Evolutionary conservation across 2,329 filamentous ascomycete genomes (phyloP).

Genomic region (Aspergillus uvarum): DNA sequence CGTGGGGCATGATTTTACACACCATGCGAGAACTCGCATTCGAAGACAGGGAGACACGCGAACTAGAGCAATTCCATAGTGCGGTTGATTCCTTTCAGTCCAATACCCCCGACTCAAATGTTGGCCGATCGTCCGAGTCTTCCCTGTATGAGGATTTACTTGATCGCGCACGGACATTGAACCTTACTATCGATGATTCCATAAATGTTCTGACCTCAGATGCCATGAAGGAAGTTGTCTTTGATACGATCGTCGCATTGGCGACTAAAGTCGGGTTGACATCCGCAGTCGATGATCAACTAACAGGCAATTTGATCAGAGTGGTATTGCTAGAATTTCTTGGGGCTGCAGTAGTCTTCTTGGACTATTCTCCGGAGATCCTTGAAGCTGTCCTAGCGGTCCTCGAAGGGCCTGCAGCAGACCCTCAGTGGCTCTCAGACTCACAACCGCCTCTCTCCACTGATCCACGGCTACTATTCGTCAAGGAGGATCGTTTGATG

Average conservation of each 20-base stretch:
- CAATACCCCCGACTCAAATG: conserved; percentile 33
- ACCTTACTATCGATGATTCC: conserved; percentile 46
- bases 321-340: conserved; percentile 68
- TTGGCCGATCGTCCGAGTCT: conserved; percentile 34
- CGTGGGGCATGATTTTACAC: conserved; percentile 77
- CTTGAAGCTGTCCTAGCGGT: conserved; percentile 66
- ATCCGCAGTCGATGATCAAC: conserved; percentile 51
- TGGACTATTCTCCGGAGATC: conserved; percentile 72
- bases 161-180: conserved; percentile 43
- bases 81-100: conserved; percentile 43
- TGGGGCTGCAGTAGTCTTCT: conserved; percentile 63
- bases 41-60: conserved; percentile 57
- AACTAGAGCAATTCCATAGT: conserved; percentile 43
- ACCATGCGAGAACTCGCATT: conserved; percentile 65
- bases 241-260: conserved; percentile 49
- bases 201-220: conserved; percentile 49
- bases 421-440: conserved; percentile 20
- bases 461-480: conserved; percentile 52
- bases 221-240: conserved; percentile 49
- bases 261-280: conserved; percentile 46
- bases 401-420: conserved; percentile 49
- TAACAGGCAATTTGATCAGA: conserved; percentile 64
- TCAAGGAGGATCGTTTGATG: conserved; percentile 59
- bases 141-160: conserved; percentile 51
- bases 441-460: conserved; percentile 21